Evolutionary conservation across 306 rosid species (phyloP), one percentile per base, ranked within the genome.

Genomic region (Quillaja saponaria): DNA sequence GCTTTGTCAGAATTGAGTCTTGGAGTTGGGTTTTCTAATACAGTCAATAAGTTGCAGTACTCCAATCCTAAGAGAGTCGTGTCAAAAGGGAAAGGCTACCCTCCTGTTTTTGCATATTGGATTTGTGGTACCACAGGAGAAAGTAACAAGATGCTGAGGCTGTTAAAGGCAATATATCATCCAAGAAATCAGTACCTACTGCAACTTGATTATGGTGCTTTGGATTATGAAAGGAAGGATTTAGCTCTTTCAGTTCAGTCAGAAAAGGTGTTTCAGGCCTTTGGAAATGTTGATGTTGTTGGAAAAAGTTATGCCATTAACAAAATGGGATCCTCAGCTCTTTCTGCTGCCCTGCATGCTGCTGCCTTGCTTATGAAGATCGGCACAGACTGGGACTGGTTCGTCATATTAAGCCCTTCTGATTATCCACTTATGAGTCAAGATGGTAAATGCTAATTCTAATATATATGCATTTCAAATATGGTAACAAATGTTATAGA

Each of bases 371-470:
- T 85, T 72, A 82, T 88, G 50, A 88, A 64, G 79, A 44, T 88
- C n/a, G 81, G 68, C 35, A 15, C 47, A 39, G 82, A 80, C 35
- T 88, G 92, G 96, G 87, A 88, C 8, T 88, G 91, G 96, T 85
- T 88, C 68, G 69, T 88, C 63, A 58, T 86, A 1, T 69, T 87
- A 21, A 82, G 76, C 66, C 68, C 95, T 82, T 76, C 87, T 45
- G 89, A 87, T 44, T 84, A 87, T 76, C 91, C 95, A 33, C 85
- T 87, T 58, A 60, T 76, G 47, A 76, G 82, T 69, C 95, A 84
- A 44, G 96, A 87, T 69, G 91, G 96, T 87, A 80, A 40, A 60
- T 54, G 5, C 49, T 38, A 53, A 52, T 9, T 42, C n/a, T 28
- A 33, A 12, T 2, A 20, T 20, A 28, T 55, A 39, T 10, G 12